Base-by-base conservation (phyloP, 164 flowering plant genomes). In the Litsea cubeba region DNA sequence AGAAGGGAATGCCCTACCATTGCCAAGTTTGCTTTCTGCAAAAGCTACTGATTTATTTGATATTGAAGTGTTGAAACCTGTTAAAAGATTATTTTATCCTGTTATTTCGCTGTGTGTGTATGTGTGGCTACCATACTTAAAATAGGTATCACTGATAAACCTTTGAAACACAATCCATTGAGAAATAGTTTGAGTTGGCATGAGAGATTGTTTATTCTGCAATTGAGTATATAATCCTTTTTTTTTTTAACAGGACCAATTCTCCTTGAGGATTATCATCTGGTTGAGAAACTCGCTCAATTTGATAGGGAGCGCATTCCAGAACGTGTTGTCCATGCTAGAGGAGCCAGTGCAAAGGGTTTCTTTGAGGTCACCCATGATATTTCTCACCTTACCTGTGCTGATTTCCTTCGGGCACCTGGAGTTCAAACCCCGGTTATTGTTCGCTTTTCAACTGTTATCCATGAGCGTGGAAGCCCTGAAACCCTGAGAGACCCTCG, bases 331-430 rank as follows among this genome's bases (percentile, higher is more conserved):
- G 99, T 95, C 78, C 99, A 95, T 84, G 99, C 99, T 75, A 89
- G 99, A 83, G 99, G 99, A 82, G 97, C 97, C 64, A 95, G 98
- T 88, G 99, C 98, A 60, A 95, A 95, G 84, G 99, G 99, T 0
- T 95, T 95, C 81, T 95, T 95, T 83, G 99, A 95, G 82, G 98
- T 90, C 74, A 95, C 99, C 35, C 98, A 93, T 84, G 98, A 95
- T 74, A 82, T 95, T 57, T 83, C 98, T 71, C 79, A 90, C 76
- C 97, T 95, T 57, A 85, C 95, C 14, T 93, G 98, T 82, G 99
- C 99, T 67, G 99, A 95, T 78, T 93, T 95, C 81, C 93, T 93
- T 62, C 87, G 98, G 22, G 94, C 96, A 69, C 98, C 99, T 15
- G 99, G 99, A 50, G 99, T 92, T 63, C 99, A 95, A 76, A 95